Evolutionary conservation across 495 filamentous ascomycete species (phyloP).

Genomic region (Penicillium paradoxum): DNA sequence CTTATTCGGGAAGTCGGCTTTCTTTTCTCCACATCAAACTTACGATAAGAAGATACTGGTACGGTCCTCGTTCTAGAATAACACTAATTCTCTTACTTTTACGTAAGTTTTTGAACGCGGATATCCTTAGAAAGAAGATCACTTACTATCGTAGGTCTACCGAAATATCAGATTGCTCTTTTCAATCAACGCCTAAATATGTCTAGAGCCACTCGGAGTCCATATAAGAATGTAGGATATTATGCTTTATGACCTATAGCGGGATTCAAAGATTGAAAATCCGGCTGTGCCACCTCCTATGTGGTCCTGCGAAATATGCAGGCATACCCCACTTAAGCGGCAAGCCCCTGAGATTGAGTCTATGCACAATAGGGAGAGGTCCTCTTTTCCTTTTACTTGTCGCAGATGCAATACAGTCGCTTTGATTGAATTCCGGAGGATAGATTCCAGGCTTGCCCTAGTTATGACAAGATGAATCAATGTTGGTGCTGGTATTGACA

Average conservation of each 20-base stretch:
- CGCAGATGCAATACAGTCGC: conserved; percentile 3
- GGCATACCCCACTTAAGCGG: neutral
- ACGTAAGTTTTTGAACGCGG: neutral
- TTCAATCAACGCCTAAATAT: conserved; percentile 3
- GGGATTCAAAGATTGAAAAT: too few species aligned
- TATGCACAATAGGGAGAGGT: neutral
- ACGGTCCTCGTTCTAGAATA: conserved; percentile 8
- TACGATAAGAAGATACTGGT: conserved; percentile 8
- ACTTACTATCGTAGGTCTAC: neutral
- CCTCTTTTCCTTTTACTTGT: neutral
- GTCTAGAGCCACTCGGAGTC: neutral
- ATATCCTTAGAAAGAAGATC: neutral
- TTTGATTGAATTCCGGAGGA: neutral
- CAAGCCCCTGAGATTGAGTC: neutral
- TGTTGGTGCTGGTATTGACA: conserved; percentile 1
- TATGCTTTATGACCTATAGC: neutral
- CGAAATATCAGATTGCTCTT: neutral
- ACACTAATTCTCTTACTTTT: conserved; percentile 4
- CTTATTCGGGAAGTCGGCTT: neutral
- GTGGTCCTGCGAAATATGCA: neutral
- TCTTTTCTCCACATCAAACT: neutral
- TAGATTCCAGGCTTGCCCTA: neutral
- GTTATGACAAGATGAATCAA: conserved; percentile 2
- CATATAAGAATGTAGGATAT: conserved; percentile 3
- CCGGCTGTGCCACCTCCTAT: too few species aligned